Percentiles rank a stretch among this genome's conserved stretches.
Conservation (phyloP, 2,329 filamentous ascomycete species). For the Nemania sp. region DNA sequence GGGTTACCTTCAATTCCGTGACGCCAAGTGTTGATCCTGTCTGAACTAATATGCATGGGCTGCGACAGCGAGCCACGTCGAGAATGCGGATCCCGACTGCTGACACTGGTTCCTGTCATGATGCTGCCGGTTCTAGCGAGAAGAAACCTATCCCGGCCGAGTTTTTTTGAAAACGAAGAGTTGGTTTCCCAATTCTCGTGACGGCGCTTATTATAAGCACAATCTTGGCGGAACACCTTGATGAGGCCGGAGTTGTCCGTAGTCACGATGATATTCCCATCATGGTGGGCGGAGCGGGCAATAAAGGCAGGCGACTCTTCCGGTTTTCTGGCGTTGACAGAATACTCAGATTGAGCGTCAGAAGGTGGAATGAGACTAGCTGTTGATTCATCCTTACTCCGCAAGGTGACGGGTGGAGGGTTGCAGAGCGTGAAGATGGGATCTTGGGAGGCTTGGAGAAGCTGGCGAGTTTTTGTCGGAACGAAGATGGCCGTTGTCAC, state of each 20-base stretch:
- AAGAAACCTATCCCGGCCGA: constrained; percentile 70
- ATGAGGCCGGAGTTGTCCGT: constrained; percentile 89
- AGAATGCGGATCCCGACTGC: constrained; percentile 58
- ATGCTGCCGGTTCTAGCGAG: constrained; percentile 69
- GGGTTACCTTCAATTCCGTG: constrained; percentile 65
- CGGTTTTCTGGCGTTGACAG: constrained; percentile 56
- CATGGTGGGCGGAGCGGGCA: constrained; percentile 78
- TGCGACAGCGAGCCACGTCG: constrained; percentile 66
- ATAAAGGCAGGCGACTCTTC: constrained; percentile 83
- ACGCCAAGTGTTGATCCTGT: constrained; percentile 90
- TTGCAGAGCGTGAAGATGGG: constrained; percentile 98
- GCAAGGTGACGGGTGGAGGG: constrained; percentile 86
- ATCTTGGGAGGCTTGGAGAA: constrained; percentile 85
- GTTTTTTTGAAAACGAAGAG: constrained; percentile 79
- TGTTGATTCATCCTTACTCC: constrained; percentile 75
- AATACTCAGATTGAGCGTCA: constrained; percentile 47
- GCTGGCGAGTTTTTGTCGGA: constrained; percentile 79
- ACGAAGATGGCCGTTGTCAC: constrained; percentile 92
- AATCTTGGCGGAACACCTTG: constrained; percentile 96
- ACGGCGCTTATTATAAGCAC: constrained; percentile 82
- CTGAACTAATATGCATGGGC: constrained; percentile 61
- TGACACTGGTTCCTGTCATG: constrained; percentile 64
- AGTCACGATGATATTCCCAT: constrained; percentile 92
- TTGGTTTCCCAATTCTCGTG: constrained; percentile 82
- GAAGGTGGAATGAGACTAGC: constrained; percentile 57